Percentiles rank a stretch among this genome's conserved stretches.
phyloP scores from a whole-genome alignment of 2,329 filamentous ascomycete species.

The Neofusicoccum ribis region DNA sequence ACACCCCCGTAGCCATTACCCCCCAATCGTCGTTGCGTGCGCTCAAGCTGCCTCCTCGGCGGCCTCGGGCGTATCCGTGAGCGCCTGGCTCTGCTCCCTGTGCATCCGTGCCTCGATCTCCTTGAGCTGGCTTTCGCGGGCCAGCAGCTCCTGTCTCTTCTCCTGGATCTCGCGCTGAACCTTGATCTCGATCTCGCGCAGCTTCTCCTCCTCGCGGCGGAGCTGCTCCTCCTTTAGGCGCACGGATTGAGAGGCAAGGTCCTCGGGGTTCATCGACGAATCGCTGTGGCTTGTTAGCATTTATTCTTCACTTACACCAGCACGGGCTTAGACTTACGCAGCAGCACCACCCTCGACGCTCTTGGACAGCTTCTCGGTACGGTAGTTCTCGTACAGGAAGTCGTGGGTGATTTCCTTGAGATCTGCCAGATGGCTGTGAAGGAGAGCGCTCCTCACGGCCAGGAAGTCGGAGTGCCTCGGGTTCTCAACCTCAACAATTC shows the following conservation, averaged over 20 bases:
- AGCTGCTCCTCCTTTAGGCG: conserved; percentile 99
- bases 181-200: conserved; percentile 99
- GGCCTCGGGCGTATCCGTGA: conserved; percentile 6
- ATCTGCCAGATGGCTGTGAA: conserved; percentile 97
- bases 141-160: conserved; percentile 97
- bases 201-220: conserved; percentile 98
- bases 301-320: neutral
- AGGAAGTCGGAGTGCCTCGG: conserved; percentile 98
- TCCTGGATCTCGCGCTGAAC: conserved; percentile 99
- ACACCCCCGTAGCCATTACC: conserved; percentile 16
- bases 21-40: conserved; percentile 2
- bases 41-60: conserved; percentile 18
- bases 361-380: conserved; percentile 99
- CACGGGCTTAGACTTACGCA: conserved; percentile 66
- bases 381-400: conserved; percentile 99
- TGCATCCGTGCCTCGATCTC: conserved; percentile 99
- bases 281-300: conserved; percentile 53
- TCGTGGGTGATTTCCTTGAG: conserved; percentile 99
- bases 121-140: conserved; percentile 95
- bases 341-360: conserved; percentile 88
- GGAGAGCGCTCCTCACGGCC: conserved; percentile 90
- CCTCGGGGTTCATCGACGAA: conserved; percentile 96
- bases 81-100: conserved; percentile 66
- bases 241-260: conserved; percentile 93
- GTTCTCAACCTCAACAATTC: conserved; percentile 98